Evolutionary conservation across 495 filamentous ascomycete genomes (phyloP), one percentile per base, ranked within the genome.

Genomic region (Talaromyces liani): DNA sequence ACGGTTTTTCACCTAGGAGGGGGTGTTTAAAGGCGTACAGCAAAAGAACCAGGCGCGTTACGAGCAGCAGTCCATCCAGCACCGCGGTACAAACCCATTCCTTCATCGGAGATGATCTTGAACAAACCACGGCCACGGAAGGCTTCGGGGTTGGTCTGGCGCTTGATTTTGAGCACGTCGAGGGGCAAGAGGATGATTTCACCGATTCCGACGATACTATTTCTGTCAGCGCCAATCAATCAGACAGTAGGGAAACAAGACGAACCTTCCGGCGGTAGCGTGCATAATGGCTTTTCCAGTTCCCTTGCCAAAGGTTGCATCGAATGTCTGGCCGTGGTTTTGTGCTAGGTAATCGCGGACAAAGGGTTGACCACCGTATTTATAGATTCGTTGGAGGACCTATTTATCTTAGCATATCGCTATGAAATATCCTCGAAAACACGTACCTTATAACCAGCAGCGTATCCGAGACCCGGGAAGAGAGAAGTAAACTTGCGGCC

Each of bases 161-260:
- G 89, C 83, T 98, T 98, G 82, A 99, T 99, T 84, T 99, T 99
- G 25, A 99, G 82, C 12, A 99, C 94, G 69, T 99, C 94, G 34
- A 99, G 84, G 49, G 94, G 94, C 24, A 99, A 84, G 3, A 99
- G 82, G 64, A 99, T 82, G 66, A 99, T 94, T 80, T 99, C 94
- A 68, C 94, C 95, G 67, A 98, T 93, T 71, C 94, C 94, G 70
- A 98, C 96, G 65, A 99, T 67, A 80, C 90, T 93, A 65, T 22
- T 54, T 36, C 8, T 59, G 27, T 66, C 63, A 70, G 60, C n/a
- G n/a, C n/a, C n/a, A n/a, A n/a, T n/a, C n/a, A n/a, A n/a, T n/a
- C n/a, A n/a, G n/a, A n/a, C n/a, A n/a, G n/a, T n/a, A n/a, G n/a
- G n/a, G 41, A 61, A 22, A 34, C 34, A 8, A 2, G 31, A 33